Evolutionary conservation across 805 yeast species (phyloP), one percentile per base, ranked within the genome.

Genomic region (Suhomyces sp.): DNA sequence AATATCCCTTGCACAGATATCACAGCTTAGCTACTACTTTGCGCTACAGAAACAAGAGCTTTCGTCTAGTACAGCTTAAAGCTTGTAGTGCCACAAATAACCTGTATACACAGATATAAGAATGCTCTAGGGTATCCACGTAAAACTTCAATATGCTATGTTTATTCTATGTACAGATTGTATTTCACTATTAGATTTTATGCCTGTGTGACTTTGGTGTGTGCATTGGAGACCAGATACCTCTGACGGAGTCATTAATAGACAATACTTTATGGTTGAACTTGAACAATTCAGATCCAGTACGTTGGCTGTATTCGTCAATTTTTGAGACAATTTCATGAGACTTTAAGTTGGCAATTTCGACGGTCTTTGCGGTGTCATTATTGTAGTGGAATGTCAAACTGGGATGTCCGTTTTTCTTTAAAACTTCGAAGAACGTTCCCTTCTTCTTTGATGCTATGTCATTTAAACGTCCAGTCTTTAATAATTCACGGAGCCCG

Each of bases 171-270:
- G 26, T 44, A 47, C 31, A 36, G 26, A 36, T 47, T 22, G 26
- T 46, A 19, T 33, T n/a, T 3, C 8, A 29, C 17, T n/a, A 47
- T 51, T 64, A 75, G 50, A 75, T 73, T 54, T 67, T 70, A 57
- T 68, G 73, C 62, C 80, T 73, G 56, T 70, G 58, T n/a, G 60
- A 66, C 65, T 73, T 75, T 41, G 68, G 66, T 48, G 81, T 86
- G 66, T 92, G 97, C 76, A 93, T 78, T 54, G 99, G 99, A 46
- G 97, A 91, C 99, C 99, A 94, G 47, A 94, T 80, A 64, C 99
- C 99, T 79, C 99, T 87, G 15, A 93, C 91, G 52, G 96, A 85
- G 51, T 80, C 82, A 67, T 93, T 94, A 56, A 80, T 71, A 42
- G 96, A 86, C 69, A 84, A 81, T 35, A 94, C 98, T 63, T 71